Evolutionary conservation across 106 monocot species (phyloP), one percentile per base, ranked within the genome.

Genomic region (Dendrobium catenatum): DNA sequence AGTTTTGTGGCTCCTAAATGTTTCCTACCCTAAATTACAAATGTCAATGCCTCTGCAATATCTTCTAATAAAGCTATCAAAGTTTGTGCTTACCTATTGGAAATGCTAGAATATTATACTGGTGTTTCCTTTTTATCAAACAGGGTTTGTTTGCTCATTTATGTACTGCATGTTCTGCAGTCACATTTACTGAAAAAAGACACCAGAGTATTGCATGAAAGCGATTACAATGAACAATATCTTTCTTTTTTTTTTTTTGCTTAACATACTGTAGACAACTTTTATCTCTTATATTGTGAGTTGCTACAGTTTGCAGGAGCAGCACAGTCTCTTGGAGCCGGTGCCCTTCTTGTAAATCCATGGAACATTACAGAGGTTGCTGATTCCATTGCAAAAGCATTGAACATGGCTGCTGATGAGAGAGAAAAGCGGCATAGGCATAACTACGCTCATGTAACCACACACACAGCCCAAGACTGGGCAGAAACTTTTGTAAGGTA

Each of bases 401-500:
- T 98, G 80, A 86, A 89, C 74, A 98, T 98, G 97, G 56, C 89
- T 55, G 77, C 88, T 61, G 97, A 98, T 80, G 94, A 94, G 86
- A 89, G 94, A 78, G 97, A 98, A 77, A 98, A 98, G 46, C 82
- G 97, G 26, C 94, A 94, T 81, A 89, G 94, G 51, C 97, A 98
- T 82, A 98, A 98, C 58, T 98, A 91, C 85, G 97, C 94, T 68
- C 97, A 98, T 94, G 97, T 98, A 55, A 98, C 92, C 20, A 91
- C 94, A 27, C 97, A 98, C 81, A 94, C 94, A 41, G 97, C 97
- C 55, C 97, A 98, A 86, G 94, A 98, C 82, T 98, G 97, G 97
- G 97, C 97, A 29, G 94, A 98, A 86, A 98, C 94, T 81, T 98
- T 98, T 86, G 94, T 98, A 75, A 91, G 97, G 96, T 92, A 82